Base-by-base conservation (phyloP, 306 rosid genomes). In the Delonix regia region DNA sequence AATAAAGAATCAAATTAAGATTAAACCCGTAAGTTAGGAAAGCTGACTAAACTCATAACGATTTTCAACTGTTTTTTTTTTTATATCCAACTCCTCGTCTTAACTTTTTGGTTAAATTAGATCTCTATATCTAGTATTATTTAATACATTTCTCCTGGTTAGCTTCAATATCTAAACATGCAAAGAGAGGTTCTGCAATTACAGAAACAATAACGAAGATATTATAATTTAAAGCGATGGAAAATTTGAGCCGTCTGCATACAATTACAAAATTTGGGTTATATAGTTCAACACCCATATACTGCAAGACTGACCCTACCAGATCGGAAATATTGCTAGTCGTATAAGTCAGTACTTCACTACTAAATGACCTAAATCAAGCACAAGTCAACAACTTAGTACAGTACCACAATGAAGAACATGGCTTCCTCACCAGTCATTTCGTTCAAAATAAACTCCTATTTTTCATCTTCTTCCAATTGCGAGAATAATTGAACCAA, bases 241-340 rank as follows among this genome's bases (percentile, higher is more conserved):
- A 18, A 42, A 52, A 13, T 55, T 56, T 60, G 53, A 53, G 47
- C 67, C 73, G 59, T 74, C 75, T 71, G 88, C 81, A 56, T 78
- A 75, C 88, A 85, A 85, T 47, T 78, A 75, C 88, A 85, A 85
- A 85, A 82, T 55, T 82, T 85, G 81, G 86, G 88, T 73, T 28
- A 30, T 28, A 30, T 0, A n/a, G 15, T 15, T 25, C 10, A 2
- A 11, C 47, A 77, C 80, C 84, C 85, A 67, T 73, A 38, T 41
- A 39, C 5, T 15, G 65, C 72, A 34, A 59, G 30, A 61, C 74
- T 8, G 45, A 62, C 71, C 82, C 83, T 18, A 39, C 19, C 30
- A n/a, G 13, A 64, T 25, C 28, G 9, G 7, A 13, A 69, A 76
- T 77, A 49, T 27, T 48, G 59, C 77, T 57, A 69, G 57, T 33